Evolutionary conservation across 768 basidiomycete genomes (phyloP).

Genomic region (Lentinula detonsa): DNA sequence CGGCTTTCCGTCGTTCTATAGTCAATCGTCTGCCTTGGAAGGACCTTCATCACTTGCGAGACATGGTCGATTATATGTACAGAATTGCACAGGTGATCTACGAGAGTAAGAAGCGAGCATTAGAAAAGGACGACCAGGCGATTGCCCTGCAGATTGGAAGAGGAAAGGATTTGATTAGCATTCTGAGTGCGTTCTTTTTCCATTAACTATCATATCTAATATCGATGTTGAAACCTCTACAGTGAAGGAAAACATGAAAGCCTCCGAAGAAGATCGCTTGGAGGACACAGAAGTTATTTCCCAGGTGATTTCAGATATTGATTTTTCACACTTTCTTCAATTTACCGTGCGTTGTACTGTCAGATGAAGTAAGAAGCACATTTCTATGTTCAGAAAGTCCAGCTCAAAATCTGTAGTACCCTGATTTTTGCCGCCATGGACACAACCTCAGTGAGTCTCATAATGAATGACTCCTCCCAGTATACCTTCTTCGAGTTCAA

Average conservation of each 20-base stretch:
- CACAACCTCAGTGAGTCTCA: conserved; percentile 25
- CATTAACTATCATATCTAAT: neutral
- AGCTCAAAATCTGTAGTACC: conserved; percentile 15
- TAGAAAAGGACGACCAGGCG: conserved; percentile 18
- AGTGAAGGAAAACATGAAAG: conserved; percentile 31
- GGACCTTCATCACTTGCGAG: conserved; percentile 16
- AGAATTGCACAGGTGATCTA: conserved; percentile 19
- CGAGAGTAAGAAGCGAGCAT: conserved; percentile 20
- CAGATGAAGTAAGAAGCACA: conserved; percentile 3
- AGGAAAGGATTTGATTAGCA: conserved; percentile 30
- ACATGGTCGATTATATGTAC: conserved; percentile 24
- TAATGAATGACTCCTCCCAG: neutral
- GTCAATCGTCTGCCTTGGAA: conserved; percentile 15
- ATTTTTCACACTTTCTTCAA: neutral
- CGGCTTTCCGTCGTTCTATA: conserved; percentile 19
- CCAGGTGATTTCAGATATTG: conserved; percentile 17
- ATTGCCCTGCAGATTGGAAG: conserved; percentile 19
- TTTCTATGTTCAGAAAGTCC: neutral
- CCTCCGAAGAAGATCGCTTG: conserved; percentile 21
- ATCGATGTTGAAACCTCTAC: neutral
- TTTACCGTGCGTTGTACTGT: neutral
- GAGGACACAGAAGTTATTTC: conserved; percentile 27
- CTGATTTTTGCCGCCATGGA: conserved; percentile 37
- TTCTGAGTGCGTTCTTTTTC: conserved; percentile 17
- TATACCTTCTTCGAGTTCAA: no score